Evolutionary conservation across 441 rosid species (phyloP), one percentile per base, ranked within the genome.

Genomic region (Raphanus hybrid): DNA sequence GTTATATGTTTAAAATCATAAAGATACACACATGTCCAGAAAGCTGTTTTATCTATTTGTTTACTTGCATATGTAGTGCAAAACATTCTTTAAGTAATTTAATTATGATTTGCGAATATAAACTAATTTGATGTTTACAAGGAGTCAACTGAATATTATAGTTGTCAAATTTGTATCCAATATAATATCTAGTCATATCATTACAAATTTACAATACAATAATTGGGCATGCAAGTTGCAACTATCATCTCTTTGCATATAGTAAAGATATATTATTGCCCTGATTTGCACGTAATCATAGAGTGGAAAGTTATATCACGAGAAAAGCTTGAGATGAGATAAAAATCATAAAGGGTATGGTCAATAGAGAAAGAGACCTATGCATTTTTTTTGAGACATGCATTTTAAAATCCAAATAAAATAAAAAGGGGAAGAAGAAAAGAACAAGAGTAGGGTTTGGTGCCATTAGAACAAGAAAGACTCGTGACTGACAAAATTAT

Each of bases 401-500:
- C 26, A 11, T 32, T 52, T 60, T 55, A 69, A 55, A 77, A 77
- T 71, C 73, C 64, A 71, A 66, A 72, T 11, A 63, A 67, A 64
- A 67, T 66, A 4, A 5, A 34, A 57, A 37, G 12, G 18, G 6
- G 34, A 37, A 72, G 65, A 20, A 75, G 80, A 64, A 81, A 77
- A 70, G 14, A 63, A 80, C 82, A 80, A 75, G 72, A 80, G 2
- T 70, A 61, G 76, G 23, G 66, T 70, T 75, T 80, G 82, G 82
- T 70, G 59, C 15, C 65, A 79, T 70, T 70, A 75, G 76, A 80
- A 71, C 70, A 80, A 80, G 77, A 80, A 34, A 68, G 83, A 71
- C 83, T 80, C 80, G 83, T 80, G 83, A 80, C 80, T 76, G 78
- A 72, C 75, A 76, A 75, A 66, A 63, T 57, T 70, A 60, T 66